Base-by-base conservation (phyloP, 2,329 filamentous ascomycete species). In the Fusarium annulatum region DNA sequence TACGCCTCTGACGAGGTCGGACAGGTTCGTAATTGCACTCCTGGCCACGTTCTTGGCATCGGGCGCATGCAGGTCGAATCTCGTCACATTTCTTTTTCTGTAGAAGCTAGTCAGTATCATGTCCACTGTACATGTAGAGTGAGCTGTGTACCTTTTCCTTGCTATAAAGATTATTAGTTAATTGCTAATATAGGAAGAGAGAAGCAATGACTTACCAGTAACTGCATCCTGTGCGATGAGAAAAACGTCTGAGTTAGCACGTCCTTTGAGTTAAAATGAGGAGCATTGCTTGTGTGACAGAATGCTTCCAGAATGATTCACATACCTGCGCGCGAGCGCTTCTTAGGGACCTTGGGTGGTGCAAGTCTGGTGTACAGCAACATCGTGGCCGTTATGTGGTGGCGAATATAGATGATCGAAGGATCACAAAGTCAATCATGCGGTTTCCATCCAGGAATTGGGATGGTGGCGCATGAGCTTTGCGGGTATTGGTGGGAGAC, bases 41-140 rank as follows among this genome's bases (percentile, higher is more conserved):
- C 51, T 86, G 81, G 56, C 82, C 82, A 45, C 85, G 83, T 77
- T 89, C 87, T 46, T 80, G 74, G 77, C 87, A 89, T 45, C 87
- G 86, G 28, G 84, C 81, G 74, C 87, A 89, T 51, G 82, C 80
- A 6, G 87, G 87, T 12, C 86, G 85, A 39, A 79, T 81, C 78
- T 89, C 87, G 75, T 89, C 86, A 74, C 87, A 89, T 80, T 89
- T 89, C 78, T 89, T 89, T 79, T 89, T 89, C 87, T 89, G 67
- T 70, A 46, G 34, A 23, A 62, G 65, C 72, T 51, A 71, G 55
- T 60, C 65, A 74, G 52, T 57, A 39, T 51, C 52, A 45, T 45
- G 30, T 30, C 34, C 42, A 51, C 18, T 45, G 16, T 28, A 30
- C 15, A 18, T 18, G 18, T 23, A 39, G 12, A 28, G 38, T 33